phyloP scores from a whole-genome alignment of 805 yeast species.

The Yarrowia sp. region DNA sequence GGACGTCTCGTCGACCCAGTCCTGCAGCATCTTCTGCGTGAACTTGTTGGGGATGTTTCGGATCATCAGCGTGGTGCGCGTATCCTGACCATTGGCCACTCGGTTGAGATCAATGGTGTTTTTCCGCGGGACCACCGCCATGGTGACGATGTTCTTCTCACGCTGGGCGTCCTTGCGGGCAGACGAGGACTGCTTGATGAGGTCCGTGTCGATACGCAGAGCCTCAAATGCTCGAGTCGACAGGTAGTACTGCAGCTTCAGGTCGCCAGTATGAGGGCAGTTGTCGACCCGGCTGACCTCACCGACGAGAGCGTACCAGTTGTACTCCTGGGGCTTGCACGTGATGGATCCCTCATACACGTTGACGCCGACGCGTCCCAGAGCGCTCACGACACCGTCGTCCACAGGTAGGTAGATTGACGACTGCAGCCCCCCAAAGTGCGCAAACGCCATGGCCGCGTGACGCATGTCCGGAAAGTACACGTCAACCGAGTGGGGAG shows the following conservation, averaged over 20 bases:
- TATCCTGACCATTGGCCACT: conserved; percentile 46
- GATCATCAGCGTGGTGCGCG: conserved; percentile 51
- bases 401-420: neutral
- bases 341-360: neutral
- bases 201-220: neutral
- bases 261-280: conserved; percentile 9
- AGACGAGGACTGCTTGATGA: conserved; percentile 13
- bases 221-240: conserved; percentile 14
- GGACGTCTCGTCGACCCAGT: conserved; percentile 48
- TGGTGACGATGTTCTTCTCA: conserved; percentile 32
- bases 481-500: neutral
- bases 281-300: neutral
- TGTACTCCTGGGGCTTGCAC: conserved; percentile 20
- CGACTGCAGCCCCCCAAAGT: neutral
- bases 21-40: conserved; percentile 47
- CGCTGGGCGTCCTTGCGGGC: conserved; percentile 9
- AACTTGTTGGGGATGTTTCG: conserved; percentile 56
- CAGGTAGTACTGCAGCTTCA: conserved; percentile 6
- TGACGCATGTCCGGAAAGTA: conserved; percentile 18
- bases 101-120: conserved; percentile 44
- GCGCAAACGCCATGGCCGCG: neutral
- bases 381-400: neutral
- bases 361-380: neutral
- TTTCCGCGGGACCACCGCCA: conserved; percentile 38
- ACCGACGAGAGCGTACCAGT: conserved; percentile 14